These are phyloP conservation scores for Xylaria sp. DNA, from an alignment of 2,329 filamentous ascomycete species.

Conservation along the genomic window DNA sequence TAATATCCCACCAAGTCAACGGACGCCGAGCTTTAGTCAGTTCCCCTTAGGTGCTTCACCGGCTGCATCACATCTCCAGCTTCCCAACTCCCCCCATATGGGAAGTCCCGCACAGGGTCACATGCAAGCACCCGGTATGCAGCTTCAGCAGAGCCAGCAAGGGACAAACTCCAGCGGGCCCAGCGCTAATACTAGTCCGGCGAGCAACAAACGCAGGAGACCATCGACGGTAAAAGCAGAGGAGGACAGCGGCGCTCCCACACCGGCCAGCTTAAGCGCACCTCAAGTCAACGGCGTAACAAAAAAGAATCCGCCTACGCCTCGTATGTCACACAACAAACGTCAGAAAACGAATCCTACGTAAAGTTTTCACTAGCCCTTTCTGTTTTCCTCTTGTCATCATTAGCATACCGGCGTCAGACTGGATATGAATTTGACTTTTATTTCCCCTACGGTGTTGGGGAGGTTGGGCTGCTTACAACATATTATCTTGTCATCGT, in stretches of 20 bases:
- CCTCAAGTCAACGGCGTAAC: slow-evolving; percentile 63
- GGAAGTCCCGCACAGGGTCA: slow-evolving; percentile 70
- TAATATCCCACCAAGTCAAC: slow-evolving; percentile 58
- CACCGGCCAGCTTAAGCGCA: slow-evolving; percentile 55
- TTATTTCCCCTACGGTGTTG: slow-evolving; percentile 36
- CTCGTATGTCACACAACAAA: slow-evolving; percentile 61
- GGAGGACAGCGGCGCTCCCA: slow-evolving; percentile 63
- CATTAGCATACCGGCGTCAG: slow-evolving; percentile 45
- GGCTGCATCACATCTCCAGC: slow-evolving; percentile 66
- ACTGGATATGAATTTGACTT: slow-evolving; percentile 42
- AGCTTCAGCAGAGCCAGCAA: slow-evolving; percentile 74
- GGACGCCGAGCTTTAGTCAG: slow-evolving; percentile 66
- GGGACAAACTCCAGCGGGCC: slow-evolving; percentile 73
- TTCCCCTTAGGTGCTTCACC: slow-evolving; percentile 70
- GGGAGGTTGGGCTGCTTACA: slow-evolving; percentile 32
- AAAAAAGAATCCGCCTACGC: slow-evolving; percentile 66
- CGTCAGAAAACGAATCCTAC: slow-evolving; percentile 60
- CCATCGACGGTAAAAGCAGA: slow-evolving; percentile 68
- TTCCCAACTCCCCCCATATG: slow-evolving; percentile 70
- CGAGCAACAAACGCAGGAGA: slow-evolving; percentile 67
- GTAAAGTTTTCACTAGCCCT: slow-evolving; percentile 22
- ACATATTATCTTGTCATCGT: slow-evolving; percentile 27
- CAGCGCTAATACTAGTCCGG: slow-evolving; percentile 73
- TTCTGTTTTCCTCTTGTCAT: slow-evolving; percentile 23
- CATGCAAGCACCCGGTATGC: slow-evolving; percentile 74